Conservation (phyloP, 495 filamentous ascomycete species). For the Aspergillus wentii region DNA sequence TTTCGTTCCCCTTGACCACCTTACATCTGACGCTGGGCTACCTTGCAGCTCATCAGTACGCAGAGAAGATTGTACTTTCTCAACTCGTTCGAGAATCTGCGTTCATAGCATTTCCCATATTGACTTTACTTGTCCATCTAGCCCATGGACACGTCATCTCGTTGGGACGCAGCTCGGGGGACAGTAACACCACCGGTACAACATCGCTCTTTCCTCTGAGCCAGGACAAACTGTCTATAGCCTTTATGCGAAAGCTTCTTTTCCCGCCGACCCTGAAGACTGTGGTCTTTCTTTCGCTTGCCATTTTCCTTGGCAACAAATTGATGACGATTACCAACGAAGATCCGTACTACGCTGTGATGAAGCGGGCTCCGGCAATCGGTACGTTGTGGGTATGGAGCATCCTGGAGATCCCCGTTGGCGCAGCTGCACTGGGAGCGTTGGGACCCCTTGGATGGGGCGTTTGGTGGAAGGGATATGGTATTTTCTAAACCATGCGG, state of each 20-base stretch:
- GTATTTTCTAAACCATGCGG: conserved; percentile 31
- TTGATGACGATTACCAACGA: conserved; percentile 76
- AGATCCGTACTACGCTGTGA: conserved; percentile 75
- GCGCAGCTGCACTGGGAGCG: conserved; percentile 52
- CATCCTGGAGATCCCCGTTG: conserved; percentile 77
- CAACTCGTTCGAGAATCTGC: conserved; percentile 45
- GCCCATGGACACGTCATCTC: conserved; percentile 41
- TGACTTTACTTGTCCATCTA: conserved; percentile 40
- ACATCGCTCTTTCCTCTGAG: conserved; percentile 26
- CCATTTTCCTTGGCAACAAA: conserved; percentile 68
- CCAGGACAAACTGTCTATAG: conserved; percentile 23
- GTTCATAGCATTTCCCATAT: conserved; percentile 32
- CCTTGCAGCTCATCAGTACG: conserved; percentile 88
- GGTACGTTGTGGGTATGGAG: conserved; percentile 94
- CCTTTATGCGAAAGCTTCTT: conserved; percentile 26
- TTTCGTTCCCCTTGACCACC: conserved; percentile 65
- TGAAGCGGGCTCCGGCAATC: conserved; percentile 87
- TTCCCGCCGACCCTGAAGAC: conserved; percentile 34
- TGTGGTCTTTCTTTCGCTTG: conserved; percentile 37
- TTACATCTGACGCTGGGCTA: conserved; percentile 86
- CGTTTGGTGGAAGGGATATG: conserved; percentile 66
- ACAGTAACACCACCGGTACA: conserved; percentile 2
- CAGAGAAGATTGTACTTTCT: conserved; percentile 57
- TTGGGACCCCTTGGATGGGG: conserved; percentile 58
- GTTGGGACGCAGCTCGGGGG: conserved; percentile 14